Conservation (phyloP, 2,329 filamentous ascomycete species). For the Fusarium illudens region DNA sequence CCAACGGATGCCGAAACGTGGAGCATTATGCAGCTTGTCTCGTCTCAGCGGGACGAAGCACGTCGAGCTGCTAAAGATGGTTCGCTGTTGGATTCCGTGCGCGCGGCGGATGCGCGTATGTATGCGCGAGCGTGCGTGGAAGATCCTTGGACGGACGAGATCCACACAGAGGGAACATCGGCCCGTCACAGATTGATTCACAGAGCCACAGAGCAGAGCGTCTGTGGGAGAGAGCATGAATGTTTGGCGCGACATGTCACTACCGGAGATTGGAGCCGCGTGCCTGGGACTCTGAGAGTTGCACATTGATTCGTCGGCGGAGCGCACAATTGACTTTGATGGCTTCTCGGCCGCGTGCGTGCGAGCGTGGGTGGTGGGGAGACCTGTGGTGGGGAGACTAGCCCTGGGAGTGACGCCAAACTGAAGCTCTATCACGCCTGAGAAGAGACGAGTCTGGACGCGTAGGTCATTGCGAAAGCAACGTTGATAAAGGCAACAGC, state of each 20-base stretch:
- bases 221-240: background rate
- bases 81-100: background rate
- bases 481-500: background rate
- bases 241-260: background rate
- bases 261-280: conserved; percentile 3
- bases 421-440: background rate
- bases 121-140: background rate
- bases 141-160: conserved; percentile 6
- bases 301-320: conserved; percentile 2
- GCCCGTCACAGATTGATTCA: conserved; percentile 36
- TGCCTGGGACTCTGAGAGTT: background rate
- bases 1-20: conserved; percentile 20
- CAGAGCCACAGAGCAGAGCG: background rate
- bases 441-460: background rate
- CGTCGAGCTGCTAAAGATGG: conserved; percentile 10
- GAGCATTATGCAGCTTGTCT: conserved; percentile 31
- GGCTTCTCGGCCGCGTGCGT: background rate
- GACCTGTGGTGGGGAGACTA: background rate
- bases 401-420: conserved; percentile 3
- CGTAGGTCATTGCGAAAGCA: background rate
- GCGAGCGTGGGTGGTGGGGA: background rate
- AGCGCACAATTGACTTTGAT: conserved; percentile 1
- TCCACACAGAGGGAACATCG: conserved; percentile 27
- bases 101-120: background rate
- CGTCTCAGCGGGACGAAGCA: conserved; percentile 3